These are phyloP conservation scores for Orbilia brochopaga DNA, from an alignment of 2,329 filamentous ascomycete species.

Conservation along the genomic window DNA sequence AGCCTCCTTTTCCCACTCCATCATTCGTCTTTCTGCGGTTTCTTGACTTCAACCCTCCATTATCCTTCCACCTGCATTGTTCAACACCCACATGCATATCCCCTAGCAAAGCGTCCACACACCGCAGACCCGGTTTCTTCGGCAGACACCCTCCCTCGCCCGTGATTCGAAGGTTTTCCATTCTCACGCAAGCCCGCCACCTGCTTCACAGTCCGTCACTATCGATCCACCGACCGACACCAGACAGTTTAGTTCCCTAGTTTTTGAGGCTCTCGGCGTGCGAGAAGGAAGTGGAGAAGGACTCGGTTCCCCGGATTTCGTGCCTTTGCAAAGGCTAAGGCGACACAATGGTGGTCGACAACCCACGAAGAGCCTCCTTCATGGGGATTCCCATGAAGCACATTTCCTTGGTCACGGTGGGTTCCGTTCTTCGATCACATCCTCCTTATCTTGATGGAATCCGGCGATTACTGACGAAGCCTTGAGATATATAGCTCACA, in stretches of 20 bases:
- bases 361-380: conserved; percentile 57
- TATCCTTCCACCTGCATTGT: neutral
- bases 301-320: conserved; percentile 21
- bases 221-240: neutral
- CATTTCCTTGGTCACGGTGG: conserved; percentile 70
- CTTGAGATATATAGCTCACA: conserved; percentile 66
- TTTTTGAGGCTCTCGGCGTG: conserved; percentile 5
- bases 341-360: conserved; percentile 53
- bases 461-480: conserved; percentile 48
- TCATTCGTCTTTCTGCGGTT: neutral
- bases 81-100: neutral
- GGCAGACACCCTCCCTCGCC: too few species aligned
- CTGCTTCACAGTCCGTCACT: neutral
- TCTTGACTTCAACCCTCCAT: neutral
- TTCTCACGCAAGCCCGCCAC: neutral
- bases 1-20: neutral
- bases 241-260: too few species aligned
- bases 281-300: conserved; percentile 16
- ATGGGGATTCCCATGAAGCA: conserved; percentile 72
- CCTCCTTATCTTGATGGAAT: neutral
- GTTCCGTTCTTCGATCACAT: conserved; percentile 53
- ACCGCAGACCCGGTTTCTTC: too few species aligned
- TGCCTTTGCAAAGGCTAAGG: conserved; percentile 28
- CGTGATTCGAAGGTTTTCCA: neutral
- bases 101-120: too few species aligned